These are phyloP conservation scores for Leccinum ponderosum DNA, from an alignment of 1,284 basidiomycete species.

Conservation along the genomic window DNA sequence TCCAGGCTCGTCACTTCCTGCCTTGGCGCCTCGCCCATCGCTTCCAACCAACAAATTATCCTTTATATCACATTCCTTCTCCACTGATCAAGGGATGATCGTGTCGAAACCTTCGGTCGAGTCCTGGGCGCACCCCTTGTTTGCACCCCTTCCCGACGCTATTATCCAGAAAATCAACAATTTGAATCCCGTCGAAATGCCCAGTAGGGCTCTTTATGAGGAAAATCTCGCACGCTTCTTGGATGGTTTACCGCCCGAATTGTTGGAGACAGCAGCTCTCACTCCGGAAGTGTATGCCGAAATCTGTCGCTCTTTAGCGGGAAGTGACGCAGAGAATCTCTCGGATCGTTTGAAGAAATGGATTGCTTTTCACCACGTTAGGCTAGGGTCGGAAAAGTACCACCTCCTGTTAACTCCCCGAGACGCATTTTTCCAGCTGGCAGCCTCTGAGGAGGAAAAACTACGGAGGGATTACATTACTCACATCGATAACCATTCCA, in stretches of 20 bases:
- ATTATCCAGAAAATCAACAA: slow-evolving; percentile 48
- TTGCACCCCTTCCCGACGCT: slow-evolving; percentile 57
- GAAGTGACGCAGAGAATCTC: slow-evolving; percentile 41
- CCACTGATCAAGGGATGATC: slow-evolving; percentile 36
- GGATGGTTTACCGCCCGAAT: slow-evolving; percentile 49
- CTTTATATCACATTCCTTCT: slow-evolving; percentile 37
- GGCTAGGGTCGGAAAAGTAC: slow-evolving; percentile 57
- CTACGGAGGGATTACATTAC: slow-evolving; percentile 44
- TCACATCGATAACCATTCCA: slow-evolving; percentile 38
- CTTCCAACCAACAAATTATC: slow-evolving; percentile 30
- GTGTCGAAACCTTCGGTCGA: slow-evolving; percentile 43
- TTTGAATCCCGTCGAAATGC: slow-evolving; percentile 60
- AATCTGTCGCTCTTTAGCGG: slow-evolving; percentile 48
- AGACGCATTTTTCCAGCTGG: slow-evolving; percentile 56
- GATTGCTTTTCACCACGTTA: slow-evolving; percentile 59
- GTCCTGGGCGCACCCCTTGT: slow-evolving; percentile 57
- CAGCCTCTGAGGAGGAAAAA: slow-evolving; percentile 48
- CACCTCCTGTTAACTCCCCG: slow-evolving; percentile 59
- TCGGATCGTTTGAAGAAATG: slow-evolving; percentile 54
- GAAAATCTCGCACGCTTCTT: slow-evolving; percentile 51
- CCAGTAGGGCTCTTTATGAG: slow-evolving; percentile 53
- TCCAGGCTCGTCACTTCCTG: slow-evolving; percentile 18
- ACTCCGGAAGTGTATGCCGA: slow-evolving; percentile 53
- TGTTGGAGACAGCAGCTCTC: slow-evolving; percentile 62
- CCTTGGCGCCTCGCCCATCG: slow-evolving; percentile 23